Evolutionary conservation across 805 yeast genomes (phyloP).

Genomic region (Candida oleophila): DNA sequence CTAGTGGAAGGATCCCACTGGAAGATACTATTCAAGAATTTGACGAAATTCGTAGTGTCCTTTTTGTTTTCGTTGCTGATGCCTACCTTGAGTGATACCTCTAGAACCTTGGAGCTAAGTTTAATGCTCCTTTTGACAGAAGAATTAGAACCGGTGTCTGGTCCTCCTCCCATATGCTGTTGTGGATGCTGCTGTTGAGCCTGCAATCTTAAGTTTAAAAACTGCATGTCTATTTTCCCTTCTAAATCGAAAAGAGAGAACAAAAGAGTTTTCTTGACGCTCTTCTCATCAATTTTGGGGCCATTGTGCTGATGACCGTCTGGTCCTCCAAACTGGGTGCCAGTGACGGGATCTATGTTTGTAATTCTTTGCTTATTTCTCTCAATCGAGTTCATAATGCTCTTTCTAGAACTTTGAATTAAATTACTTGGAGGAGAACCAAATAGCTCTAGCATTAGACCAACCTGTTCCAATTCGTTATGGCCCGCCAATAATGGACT

Average conservation of each 20-base stretch:
- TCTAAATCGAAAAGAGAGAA: constrained; percentile 37
- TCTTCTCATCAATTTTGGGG: constrained; percentile 26
- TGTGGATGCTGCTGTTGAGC: constrained; percentile 8
- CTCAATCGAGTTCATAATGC: constrained; percentile 23
- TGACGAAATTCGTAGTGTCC: constrained; percentile 17
- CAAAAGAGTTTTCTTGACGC: constrained; percentile 32
- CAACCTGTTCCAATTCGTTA: constrained; percentile 48
- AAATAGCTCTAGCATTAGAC: constrained; percentile 40
- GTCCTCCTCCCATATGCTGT: constrained; percentile 5
- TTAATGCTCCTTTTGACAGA: constrained; percentile 21
- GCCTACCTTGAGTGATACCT: constrained; percentile 24
- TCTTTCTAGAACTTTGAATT: constrained; percentile 39
- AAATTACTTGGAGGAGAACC: constrained; percentile 46
- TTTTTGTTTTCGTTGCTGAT: constrained; percentile 10
- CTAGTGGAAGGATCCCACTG: constrained; percentile 40
- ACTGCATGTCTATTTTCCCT: constrained; percentile 36
- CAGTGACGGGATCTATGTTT: constrained; percentile 5
- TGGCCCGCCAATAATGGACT: constrained; percentile 47
- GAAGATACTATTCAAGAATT: constrained; percentile 29
- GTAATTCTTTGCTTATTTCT: constrained; percentile 9
- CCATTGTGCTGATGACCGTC: constrained; percentile 26
- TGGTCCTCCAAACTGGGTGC: not conserved
- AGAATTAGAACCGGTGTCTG: constrained; percentile 7
- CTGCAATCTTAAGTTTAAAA: constrained; percentile 27
- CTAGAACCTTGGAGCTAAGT: constrained; percentile 28